These are phyloP conservation scores for Aspergillus hortae DNA, from an alignment of 2,329 filamentous ascomycete genomes.

Conservation along the genomic window DNA sequence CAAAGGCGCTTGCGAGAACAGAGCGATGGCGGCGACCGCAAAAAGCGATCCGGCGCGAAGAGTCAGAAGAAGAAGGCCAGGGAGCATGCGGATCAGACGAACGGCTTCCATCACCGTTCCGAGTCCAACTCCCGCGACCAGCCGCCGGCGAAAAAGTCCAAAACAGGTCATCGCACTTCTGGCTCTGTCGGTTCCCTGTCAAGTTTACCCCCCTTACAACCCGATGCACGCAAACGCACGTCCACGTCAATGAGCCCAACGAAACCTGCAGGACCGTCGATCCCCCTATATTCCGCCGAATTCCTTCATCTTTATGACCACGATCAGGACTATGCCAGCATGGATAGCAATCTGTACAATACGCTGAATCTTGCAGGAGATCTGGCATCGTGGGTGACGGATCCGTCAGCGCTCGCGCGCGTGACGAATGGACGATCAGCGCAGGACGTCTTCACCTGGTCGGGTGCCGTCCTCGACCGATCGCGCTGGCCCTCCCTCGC, in stretches of 20 bases:
- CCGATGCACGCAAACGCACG: constrained; percentile 60
- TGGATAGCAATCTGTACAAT: constrained; percentile 72
- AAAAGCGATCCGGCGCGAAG: constrained; percentile 74
- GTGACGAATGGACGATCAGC: constrained; percentile 62
- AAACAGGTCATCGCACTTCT: constrained; percentile 74
- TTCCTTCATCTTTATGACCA: constrained; percentile 73
- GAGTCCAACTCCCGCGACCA: constrained; percentile 51
- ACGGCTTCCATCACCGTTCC: constrained; percentile 57
- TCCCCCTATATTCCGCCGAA: constrained; percentile 67
- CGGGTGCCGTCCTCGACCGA: constrained; percentile 53
- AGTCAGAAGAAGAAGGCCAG: constrained; percentile 85
- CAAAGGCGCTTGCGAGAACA: constrained; percentile 61
- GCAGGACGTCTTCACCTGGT: constrained; percentile 68
- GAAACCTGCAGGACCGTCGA: constrained; percentile 59
- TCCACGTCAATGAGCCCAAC: constrained; percentile 68
- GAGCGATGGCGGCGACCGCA: constrained; percentile 62
- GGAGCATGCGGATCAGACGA: constrained; percentile 44
- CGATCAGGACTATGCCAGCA: constrained; percentile 54
- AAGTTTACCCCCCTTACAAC: constrained; percentile 61
- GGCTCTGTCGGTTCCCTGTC: constrained; percentile 70
- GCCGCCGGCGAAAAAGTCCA: constrained; percentile 71
- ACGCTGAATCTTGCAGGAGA: constrained; percentile 71
- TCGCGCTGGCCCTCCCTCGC: constrained; percentile 51
- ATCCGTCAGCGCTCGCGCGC: constrained; percentile 63
- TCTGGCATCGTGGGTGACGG: constrained; percentile 73